Evolutionary conservation across 2,329 filamentous ascomycete species (phyloP), one percentile per base, ranked within the genome.

Genomic region (Penicillium hordei): DNA sequence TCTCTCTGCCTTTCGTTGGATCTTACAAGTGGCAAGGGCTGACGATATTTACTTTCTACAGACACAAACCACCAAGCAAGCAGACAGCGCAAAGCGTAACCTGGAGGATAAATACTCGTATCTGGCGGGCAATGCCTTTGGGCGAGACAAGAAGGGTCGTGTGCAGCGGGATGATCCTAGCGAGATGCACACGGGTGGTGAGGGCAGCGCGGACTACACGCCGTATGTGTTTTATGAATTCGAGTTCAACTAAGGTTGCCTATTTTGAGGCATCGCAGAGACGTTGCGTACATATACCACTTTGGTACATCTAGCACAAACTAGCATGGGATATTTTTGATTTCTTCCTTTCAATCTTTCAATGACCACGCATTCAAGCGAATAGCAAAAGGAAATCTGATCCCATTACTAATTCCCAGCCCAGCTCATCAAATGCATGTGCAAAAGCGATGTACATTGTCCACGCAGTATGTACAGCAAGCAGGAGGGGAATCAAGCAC

Each of bases 191-290:
- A 88, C 89, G 3, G 88, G 88, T 4, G 76, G 80, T 34, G 83
- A 85, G 42, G 86, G 85, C 19, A 88, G 87, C 53, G 82, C 85
- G 66, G 92, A 97, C 74, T 99, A 97, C 79, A 94, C 91, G 59
- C 89, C 94, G 40, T 99, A 95, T 77, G 94, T 97, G 72, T 97
- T 93, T 81, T 99, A 97, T 78, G 91, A 96, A 73, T 90, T 97
- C 72, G 90, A 94, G 72, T 86, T 97, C 65, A 76, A 79, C 68
- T 84, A 76, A 68, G 36, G 43, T n/a, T 29, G 38, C n/a, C n/a
- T 13, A 46, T 34, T 23, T 25, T 34, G 21, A 31, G 31, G 34
- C 39, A 25, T 52, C 8, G 23, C 43, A 31, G 15, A 15, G 51
- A 38, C 48, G 36, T 58, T 60, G 60, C 63, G 64, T 66, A 62